Evolutionary conservation across 2,329 filamentous ascomycete species (phyloP).

Genomic region (Colletotrichum neosansevieriae): DNA sequence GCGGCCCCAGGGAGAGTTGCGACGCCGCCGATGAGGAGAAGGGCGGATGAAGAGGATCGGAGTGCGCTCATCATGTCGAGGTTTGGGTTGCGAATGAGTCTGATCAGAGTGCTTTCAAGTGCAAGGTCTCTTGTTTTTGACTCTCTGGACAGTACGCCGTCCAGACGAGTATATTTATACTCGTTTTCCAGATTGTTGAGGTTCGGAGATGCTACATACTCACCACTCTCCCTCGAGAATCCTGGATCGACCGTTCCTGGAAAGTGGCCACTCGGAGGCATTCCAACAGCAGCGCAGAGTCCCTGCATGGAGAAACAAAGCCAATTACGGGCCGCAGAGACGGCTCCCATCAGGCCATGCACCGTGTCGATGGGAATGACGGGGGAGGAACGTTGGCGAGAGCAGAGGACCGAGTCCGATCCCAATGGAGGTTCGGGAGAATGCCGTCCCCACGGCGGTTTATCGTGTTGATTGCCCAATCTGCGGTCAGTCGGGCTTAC

Average conservation of each 20-base stretch:
- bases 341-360: slow-evolving; percentile 17
- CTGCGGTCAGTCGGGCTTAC: neutral
- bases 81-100: neutral
- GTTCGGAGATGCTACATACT: slow-evolving; percentile 9
- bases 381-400: slow-evolving; percentile 12
- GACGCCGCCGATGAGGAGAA: slow-evolving; percentile 43
- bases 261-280: slow-evolving; percentile 24
- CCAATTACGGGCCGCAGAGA: slow-evolving; percentile 23
- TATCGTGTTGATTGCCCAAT: neutral
- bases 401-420: neutral
- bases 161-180: slow-evolving; percentile 15
- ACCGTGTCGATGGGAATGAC: slow-evolving; percentile 29
- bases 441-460: slow-evolving; percentile 22
- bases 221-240: slow-evolving; percentile 21
- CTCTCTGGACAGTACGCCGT: neutral
- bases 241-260: slow-evolving; percentile 17
- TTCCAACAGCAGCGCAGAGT: slow-evolving; percentile 24
- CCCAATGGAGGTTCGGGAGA: slow-evolving; percentile 2
- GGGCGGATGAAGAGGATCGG: slow-evolving; percentile 39
- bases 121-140: neutral
- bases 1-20: slow-evolving; percentile 42
- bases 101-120: slow-evolving; percentile 15
- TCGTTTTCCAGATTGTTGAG: slow-evolving; percentile 25
- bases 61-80: slow-evolving; percentile 28
- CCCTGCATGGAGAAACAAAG: slow-evolving; percentile 31